Evolutionary conservation across 2,329 filamentous ascomycete species (phyloP), one percentile per base, ranked within the genome.

Genomic region (Ceratocystis smalleyi): DNA sequence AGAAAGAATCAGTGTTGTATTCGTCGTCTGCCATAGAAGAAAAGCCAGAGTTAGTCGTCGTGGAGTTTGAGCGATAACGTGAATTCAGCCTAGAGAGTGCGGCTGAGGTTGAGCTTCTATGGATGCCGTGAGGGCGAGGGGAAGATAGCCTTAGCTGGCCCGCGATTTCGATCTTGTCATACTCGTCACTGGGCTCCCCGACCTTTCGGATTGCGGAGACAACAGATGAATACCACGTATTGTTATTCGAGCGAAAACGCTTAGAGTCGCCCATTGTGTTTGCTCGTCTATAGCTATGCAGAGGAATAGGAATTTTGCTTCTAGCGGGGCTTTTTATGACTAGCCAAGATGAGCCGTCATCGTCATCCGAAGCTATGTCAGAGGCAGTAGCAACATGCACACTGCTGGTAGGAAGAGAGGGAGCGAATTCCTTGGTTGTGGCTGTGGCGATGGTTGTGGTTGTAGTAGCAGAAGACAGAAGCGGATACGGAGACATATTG

Each of bases 211-310:
- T 64, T 19, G 54, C 62, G 22, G 40, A 57, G n/a, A 54, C 55
- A 15, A 64, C 62, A 45, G 62, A 64, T 10, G 40, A 64, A 27
- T 59, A 64, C 62, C 62, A 64, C 30, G 30, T 30, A 24, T 64
- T 59, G 5, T 15, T 40, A 15, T 40, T 40, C 12, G 51, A 55
- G 24, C 51, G 51, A 17, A 30, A 17, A n/a, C 51, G 51, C 8
- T 32, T 32, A 55, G 54, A 54, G 40, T 64, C 51, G n/a, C 55
- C 40, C 19, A 47, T 45, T 22, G 54, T 59, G 62, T 49, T 45
- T 30, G 54, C 27, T n/a, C 27, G 51, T 30, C 51, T 55, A 30
- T 55, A 30, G 17, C 51, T n/a, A 27, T 55, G 22, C 17, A 30
- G 51, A 30, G 24, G 51, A 24, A n/a, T n/a, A 12, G 17, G 24